Base-by-base conservation (phyloP, 1,284 basidiomycete species). In the Ganoderma resinaceum region DNA sequence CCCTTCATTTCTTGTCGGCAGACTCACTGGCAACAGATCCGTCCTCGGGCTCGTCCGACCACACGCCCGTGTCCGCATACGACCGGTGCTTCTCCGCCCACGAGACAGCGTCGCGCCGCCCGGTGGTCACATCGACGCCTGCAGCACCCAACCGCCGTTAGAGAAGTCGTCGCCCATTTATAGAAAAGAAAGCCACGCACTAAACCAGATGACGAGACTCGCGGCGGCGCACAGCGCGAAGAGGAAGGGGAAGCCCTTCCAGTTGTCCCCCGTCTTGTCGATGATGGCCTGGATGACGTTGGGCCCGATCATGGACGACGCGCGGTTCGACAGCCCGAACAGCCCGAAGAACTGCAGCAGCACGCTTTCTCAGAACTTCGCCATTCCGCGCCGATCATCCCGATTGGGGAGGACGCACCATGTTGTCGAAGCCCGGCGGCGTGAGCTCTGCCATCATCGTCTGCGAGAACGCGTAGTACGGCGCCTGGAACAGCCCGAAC, bases 391-490 rank as follows among this genome's bases (percentile, higher is more conserved):
- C 29, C 33, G 7, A 12, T 18, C 9, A 12, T 20, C 11, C 2
- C 12, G 8, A 26, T 8, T 23, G n/a, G 20, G 23, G 14, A 18
- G 62, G 37, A 69, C 80, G 38, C 66, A 87, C 89, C 92, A 93
- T 94, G 76, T 94, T 93, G 75, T 95, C 92, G 73, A 91, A 95
- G 0, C 93, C 93, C 0, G 92, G 92, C 18, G 93, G 92, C 29
- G 90, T 88, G 16, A 95, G 84, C 76, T 95, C 94, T 0, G 91
- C 91, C 91, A 95, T 94, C 92, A 94, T 93, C 0, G 94, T 94
- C 80, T 95, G 93, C 23, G 91, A 87, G 76, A 91, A 93, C 0
- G 94, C 91, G 76, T 93, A 96, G 82, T 95, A 96, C 0, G 95
- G 94, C 9, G 93, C 94, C 79, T 95, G 94, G 83, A 94, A 93